These are phyloP conservation scores for Yarrowia osloensis DNA, from an alignment of 805 yeast species.

Conservation along the genomic window DNA sequence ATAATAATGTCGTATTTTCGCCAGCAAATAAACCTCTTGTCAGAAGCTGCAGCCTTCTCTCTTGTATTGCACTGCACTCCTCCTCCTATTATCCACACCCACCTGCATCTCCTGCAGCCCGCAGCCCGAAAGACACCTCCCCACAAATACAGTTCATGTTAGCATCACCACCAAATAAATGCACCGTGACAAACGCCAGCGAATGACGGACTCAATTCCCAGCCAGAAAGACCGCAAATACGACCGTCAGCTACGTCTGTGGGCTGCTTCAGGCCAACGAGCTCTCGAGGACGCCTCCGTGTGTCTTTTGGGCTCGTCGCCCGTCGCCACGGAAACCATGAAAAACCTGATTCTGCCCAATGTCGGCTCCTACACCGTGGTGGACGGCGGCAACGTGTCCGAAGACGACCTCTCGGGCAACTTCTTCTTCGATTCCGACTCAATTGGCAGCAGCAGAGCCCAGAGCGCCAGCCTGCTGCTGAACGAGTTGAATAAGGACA, in stretches of 20 bases:
- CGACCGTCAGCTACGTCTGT: constrained; percentile 84
- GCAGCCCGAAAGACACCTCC: not conserved
- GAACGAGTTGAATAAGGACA: constrained; percentile 63
- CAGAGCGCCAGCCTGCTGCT: constrained; percentile 47
- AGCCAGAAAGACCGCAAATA: constrained; percentile 49
- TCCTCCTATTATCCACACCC: not conserved
- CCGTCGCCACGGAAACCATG: constrained; percentile 61
- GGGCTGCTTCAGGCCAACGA: constrained; percentile 79
- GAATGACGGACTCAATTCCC: constrained; percentile 30
- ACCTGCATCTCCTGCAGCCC: not conserved
- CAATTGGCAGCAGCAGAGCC: constrained; percentile 50
- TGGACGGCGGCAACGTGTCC: constrained; percentile 51
- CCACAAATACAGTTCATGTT: constrained; percentile 23
- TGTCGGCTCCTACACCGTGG: constrained; percentile 62
- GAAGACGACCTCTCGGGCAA: constrained; percentile 55
- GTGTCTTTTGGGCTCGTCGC: constrained; percentile 59
- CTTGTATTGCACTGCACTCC: not conserved
- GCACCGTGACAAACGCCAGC: constrained; percentile 28
- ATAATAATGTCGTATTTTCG: too few species aligned
- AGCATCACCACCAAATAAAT: constrained; percentile 22
- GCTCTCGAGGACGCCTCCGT: constrained; percentile 59
- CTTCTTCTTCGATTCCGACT: constrained; percentile 57
- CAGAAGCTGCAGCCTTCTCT: too few species aligned
- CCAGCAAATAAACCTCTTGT: too few species aligned
- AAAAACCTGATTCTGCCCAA: constrained; percentile 81